Conservation (phyloP, 2,329 filamentous ascomycete genomes). For the Diaporthe aspalathi region DNA sequence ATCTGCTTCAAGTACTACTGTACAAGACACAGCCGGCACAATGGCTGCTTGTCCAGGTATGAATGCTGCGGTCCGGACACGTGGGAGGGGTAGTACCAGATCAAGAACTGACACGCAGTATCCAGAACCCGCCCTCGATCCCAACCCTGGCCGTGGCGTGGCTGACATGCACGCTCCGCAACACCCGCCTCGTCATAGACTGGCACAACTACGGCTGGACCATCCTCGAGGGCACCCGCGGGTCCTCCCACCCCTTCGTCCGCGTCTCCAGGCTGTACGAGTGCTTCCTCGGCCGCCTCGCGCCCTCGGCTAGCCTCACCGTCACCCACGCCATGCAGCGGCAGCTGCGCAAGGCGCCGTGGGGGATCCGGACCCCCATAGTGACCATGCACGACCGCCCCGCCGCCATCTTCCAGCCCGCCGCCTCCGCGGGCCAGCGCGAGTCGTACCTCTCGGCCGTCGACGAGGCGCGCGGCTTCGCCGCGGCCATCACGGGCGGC, state of each 20-base stretch:
- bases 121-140: slow-evolving; percentile 91
- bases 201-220: slow-evolving; percentile 99
- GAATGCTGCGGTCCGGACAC: slow-evolving; percentile 31
- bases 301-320: slow-evolving; percentile 79
- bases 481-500: slow-evolving; percentile 67
- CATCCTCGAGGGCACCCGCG: slow-evolving; percentile 76
- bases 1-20: slow-evolving; percentile 76
- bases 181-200: slow-evolving; percentile 87
- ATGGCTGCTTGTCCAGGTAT: slow-evolving; percentile 87
- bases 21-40: slow-evolving; percentile 79
- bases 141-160: slow-evolving; percentile 85
- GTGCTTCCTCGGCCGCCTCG: slow-evolving; percentile 73
- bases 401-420: slow-evolving; percentile 82
- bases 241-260: slow-evolving; percentile 78
- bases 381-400: slow-evolving; percentile 88
- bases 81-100: not conserved
- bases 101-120: not conserved
- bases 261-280: slow-evolving; percentile 83
- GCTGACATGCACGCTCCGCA: slow-evolving; percentile 78
- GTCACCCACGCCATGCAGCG: slow-evolving; percentile 91
- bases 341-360: slow-evolving; percentile 73
- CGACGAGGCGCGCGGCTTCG: slow-evolving; percentile 71
- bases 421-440: slow-evolving; percentile 60
- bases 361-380: slow-evolving; percentile 72
- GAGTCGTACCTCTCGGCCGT: slow-evolving; percentile 72